Evolutionary conservation across 441 rosid species (phyloP).

Genomic region (Adansonia rubrostipa): DNA sequence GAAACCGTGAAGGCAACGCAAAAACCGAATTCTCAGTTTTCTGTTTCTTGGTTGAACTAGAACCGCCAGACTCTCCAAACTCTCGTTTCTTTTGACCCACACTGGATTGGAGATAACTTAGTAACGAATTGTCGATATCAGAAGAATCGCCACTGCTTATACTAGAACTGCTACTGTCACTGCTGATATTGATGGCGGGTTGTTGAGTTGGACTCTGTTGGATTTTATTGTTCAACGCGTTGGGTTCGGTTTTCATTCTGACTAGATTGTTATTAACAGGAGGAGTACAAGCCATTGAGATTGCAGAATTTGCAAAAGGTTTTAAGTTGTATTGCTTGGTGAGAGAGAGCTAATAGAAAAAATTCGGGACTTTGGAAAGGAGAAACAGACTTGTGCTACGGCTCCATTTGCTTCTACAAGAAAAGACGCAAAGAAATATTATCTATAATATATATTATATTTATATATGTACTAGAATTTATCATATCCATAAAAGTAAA

Average conservation of each 20-base stretch:
- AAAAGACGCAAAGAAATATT: too few relatives aligned
- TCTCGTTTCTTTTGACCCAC: background rate
- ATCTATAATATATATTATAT: too few relatives aligned
- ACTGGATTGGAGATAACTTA: background rate
- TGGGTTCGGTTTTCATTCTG: background rate
- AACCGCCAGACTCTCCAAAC: background rate
- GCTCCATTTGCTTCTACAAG: background rate
- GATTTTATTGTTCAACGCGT: background rate
- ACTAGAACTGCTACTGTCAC: background rate
- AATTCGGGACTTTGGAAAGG: background rate
- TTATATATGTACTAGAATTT: too few relatives aligned
- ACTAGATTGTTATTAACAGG: background rate
- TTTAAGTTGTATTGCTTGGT: background rate
- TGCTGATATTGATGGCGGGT: background rate
- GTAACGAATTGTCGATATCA: background rate
- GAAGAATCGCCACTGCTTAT: background rate
- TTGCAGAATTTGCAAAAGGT: background rate
- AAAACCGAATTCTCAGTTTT: background rate
- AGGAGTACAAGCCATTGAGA: conserved; percentile 1
- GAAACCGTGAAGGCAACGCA: conserved; percentile 30
- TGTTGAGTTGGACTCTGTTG: background rate
- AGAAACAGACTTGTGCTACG: background rate
- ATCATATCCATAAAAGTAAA: too few relatives aligned
- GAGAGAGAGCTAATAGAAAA: background rate
- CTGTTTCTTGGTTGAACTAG: background rate